A percentile compares a stretch with the other conserved stretches of the same genome.
phyloP scores from a whole-genome alignment of 2,329 filamentous ascomycete genomes.

The Lithohypha guttulata region DNA sequence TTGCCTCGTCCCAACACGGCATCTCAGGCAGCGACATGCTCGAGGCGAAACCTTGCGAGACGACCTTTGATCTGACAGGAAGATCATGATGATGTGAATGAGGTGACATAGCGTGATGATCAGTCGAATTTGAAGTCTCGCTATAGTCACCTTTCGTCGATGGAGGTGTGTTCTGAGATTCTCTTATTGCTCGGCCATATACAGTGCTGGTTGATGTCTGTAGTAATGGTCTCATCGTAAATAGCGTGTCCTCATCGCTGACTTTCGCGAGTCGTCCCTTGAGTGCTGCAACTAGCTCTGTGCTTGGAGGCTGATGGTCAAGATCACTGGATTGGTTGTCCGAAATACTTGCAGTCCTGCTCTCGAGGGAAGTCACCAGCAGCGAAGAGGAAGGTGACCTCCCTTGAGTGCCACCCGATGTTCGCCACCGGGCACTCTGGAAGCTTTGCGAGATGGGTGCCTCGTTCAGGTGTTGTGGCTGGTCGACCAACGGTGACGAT shows the following conservation, averaged over 20 bases:
- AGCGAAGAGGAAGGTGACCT: background rate
- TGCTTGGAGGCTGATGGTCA: too few relatives aligned
- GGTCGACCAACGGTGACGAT: too few relatives aligned
- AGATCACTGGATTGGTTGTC: too few relatives aligned
- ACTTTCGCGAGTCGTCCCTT: background rate
- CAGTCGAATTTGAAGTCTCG: too few relatives aligned
- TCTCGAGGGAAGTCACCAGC: too few relatives aligned
- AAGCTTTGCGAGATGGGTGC: background rate
- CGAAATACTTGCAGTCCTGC: too few relatives aligned
- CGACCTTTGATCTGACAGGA: too few relatives aligned
- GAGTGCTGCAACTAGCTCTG: background rate
- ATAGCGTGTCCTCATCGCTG: background rate
- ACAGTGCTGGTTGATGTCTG: background rate
- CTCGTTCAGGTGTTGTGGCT: background rate
- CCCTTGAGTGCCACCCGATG: background rate
- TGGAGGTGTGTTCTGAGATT: too few relatives aligned
- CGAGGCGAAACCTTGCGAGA: background rate
- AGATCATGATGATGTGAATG: too few relatives aligned
- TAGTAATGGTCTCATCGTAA: background rate
- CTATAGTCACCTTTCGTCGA: too few relatives aligned
- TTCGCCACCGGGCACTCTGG: background rate
- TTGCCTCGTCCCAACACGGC: background rate
- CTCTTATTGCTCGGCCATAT: too few relatives aligned
- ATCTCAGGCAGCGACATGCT: slow-evolving; percentile 1
- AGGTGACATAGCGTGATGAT: too few relatives aligned